Base-by-base conservation (phyloP, 2,329 filamentous ascomycete species). In the Monosporascus cannonballus region DNA sequence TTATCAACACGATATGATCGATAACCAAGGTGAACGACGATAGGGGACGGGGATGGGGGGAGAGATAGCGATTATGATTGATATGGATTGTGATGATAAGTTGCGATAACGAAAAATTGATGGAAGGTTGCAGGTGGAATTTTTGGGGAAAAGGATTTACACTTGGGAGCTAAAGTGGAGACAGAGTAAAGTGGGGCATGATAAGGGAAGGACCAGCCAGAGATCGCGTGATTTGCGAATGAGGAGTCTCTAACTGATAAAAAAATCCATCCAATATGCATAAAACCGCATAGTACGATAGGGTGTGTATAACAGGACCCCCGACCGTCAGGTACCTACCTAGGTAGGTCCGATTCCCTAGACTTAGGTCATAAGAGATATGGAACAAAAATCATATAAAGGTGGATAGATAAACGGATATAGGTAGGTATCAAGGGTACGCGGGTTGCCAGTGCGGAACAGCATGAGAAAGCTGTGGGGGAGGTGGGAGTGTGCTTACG, bases 141-240 rank as follows among this genome's bases (percentile, higher is more conserved):
- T 45, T 46, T 46, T 30, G 22, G 42, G 42, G 42, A 27, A 30
- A 30, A 15, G 20, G 24, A 46, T 46, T 18, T 46, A 24, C 42
- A 18, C 17, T 46, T 27, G 11, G 24, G 2, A 24, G 14, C 24
- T 27, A 25, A 25, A 24, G 22, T 56, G 55, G 46, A 46, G 25
- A 57, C 47, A 46, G 52, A 45, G 56, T 52, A 54, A 56, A 55
- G 58, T 58, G 58, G 58, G 51, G 51, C 50, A 54, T 57, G 58
- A 60, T 60, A 60, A 60, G 56, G 49, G 6, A 37, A 18, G 15
- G 51, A 27, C 58, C 58, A 60, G 53, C 56, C 54, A 58, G 42
- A 46, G 42, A 7, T 27, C 14, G 14, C 14, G 14, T 6, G 24
- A n/a, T 46, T 46, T 46, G 42, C 24, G 18, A 18, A 30, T 46